phyloP scores from a whole-genome alignment of 306 rosid genomes.

The Quercus agrifolia region DNA sequence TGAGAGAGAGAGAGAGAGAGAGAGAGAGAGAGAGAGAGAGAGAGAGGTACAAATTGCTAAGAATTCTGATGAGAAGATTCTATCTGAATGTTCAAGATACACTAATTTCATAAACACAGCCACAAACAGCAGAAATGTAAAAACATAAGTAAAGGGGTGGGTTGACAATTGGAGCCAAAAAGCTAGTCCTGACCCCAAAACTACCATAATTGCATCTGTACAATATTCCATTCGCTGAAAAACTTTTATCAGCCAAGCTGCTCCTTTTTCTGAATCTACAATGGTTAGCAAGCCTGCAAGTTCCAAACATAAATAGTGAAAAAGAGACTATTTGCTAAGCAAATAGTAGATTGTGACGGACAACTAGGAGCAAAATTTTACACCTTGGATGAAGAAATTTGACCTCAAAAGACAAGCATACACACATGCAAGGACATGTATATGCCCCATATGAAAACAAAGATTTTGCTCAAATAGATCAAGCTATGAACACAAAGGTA shows the following conservation, averaged over 20 bases:
- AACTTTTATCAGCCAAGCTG: background rate
- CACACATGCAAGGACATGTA: background rate
- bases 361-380: background rate
- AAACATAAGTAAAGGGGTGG: background rate
- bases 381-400: background rate
- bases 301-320: conserved; percentile 2
- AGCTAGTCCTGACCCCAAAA: background rate
- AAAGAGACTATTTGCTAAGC: background rate
- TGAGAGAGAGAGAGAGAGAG: too few relatives aligned
- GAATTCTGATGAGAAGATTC: background rate
- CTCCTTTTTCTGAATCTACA: background rate
- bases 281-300: conserved; percentile 8
- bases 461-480: background rate
- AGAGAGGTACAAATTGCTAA: background rate
- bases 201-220: background rate
- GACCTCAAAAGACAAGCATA: background rate
- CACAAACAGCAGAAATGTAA: background rate
- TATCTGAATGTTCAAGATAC: background rate
- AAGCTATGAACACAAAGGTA: too few relatives aligned
- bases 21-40: too few relatives aligned
- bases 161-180: background rate
- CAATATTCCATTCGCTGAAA: background rate
- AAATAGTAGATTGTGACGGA: background rate
- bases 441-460: background rate
- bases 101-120: too few relatives aligned